Evolutionary conservation across 495 filamentous ascomycete genomes (phyloP).

Genomic region (Podospora pseudopauciseta): DNA sequence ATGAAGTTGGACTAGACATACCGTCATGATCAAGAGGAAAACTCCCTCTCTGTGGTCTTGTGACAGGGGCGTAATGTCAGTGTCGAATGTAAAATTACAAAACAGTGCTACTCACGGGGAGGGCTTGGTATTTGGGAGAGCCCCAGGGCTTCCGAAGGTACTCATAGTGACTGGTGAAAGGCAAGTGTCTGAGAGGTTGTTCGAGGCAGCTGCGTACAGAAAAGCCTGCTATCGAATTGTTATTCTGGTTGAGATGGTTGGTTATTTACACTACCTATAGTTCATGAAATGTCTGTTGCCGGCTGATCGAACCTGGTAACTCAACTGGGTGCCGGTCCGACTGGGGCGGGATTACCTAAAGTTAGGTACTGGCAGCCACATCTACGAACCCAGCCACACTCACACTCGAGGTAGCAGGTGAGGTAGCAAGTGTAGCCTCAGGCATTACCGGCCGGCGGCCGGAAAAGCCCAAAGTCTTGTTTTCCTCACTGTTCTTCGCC

Average conservation of each 20-base stretch:
- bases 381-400: no score
- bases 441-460: no score
- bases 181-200: not conserved
- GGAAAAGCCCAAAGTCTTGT: not conserved
- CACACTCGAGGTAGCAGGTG: no score
- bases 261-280: no score
- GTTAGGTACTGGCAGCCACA: no score
- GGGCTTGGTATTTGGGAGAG: conserved; percentile 68
- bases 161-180: conserved; percentile 36
- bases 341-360: not conserved
- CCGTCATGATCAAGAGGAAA: conserved; percentile 96
- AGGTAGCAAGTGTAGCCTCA: no score
- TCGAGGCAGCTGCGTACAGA: no score
- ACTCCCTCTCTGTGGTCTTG: conserved; percentile 86
- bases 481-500: not conserved
- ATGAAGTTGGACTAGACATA: conserved; percentile 34
- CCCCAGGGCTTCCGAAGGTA: conserved; percentile 75
- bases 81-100: conserved; percentile 9
- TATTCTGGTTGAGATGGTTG: no score
- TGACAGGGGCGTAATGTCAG: conserved; percentile 4
- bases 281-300: not conserved
- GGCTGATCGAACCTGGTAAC: not conserved
- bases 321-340: not conserved
- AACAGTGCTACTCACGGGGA: conserved; percentile 59
- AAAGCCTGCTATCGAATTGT: no score